Evolutionary conservation across 1,284 basidiomycete species (phyloP), one percentile per base, ranked within the genome.

Genomic region (Puccinia sorghi): DNA sequence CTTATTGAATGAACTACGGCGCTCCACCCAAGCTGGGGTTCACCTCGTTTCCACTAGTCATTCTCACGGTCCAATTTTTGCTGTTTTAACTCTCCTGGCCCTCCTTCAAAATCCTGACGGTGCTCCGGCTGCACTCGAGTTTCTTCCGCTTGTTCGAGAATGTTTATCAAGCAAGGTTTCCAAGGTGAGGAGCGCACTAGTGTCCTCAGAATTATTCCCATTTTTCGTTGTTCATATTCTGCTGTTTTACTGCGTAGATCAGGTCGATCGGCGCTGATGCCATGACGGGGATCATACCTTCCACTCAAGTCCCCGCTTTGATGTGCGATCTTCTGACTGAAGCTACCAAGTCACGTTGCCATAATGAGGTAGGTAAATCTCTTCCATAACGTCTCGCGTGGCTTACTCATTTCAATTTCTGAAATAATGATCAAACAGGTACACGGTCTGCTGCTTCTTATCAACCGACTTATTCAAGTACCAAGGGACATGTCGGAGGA

Each of bases 191-290:
- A 32, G 32, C 32, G 32, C 32, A 17, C 11, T 27, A 17, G 17
- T 67, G 9, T 54, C n/a, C 17, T n/a, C 32, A 37, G 25, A 52
- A 22, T 48, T 17, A 52, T 48, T 48, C 27, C 22, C 17, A 46
- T 20, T 46, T 11, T 41, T 61, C 32, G 17, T 46, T 41, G 41
- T 73, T 48, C 32, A 9, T 48, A 8, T 73, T 17, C 64, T 43
- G 32, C 9, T 78, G 11, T 15, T 20, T 32, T 32, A 32, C 32
- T 1, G 32, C 32, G 32, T 41, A 78, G 76, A 61, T 78, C 15
- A 71, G 76, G 57, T 71, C 76, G 15, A 72, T 78, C 32, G 70
- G 76, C 37, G 76, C 76, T 27, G 76, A 78, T 71, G 76, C 76
- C 1, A 61, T 78, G 76, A 71, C 76, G 6, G 76, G 76, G 0